Evolutionary conservation across 2,329 filamentous ascomycete species (phyloP), one percentile per base, ranked within the genome.

Genomic region (Blastomyces gilchristii): DNA sequence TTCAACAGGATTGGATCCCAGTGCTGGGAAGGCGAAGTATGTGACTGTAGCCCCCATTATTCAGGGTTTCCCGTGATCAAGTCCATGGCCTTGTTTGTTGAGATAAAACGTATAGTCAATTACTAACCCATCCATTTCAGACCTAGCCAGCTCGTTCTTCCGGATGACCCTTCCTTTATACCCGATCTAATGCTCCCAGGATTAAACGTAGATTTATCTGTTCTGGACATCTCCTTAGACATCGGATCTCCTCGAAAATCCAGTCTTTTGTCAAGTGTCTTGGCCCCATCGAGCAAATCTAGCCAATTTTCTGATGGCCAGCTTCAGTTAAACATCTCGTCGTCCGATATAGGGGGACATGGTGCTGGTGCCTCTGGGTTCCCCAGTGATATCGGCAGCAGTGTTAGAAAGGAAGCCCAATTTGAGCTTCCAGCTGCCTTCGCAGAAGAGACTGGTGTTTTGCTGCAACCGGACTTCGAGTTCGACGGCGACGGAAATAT

Each of bases 141-240:
- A 69, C 85, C 84, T 5, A 85, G 89, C 31, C 87, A 92, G 68
- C 85, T 97, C 63, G 79, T 91, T 2, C 80, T 97, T 1, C 80
- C 84, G 62, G 90, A 97, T 69, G 93, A 97, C 70, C 91, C 91
- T 0, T 82, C 84, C 52, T 97, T 97, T 71, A 76, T 89, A 11
- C 86, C 87, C 0, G 85, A 87, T 53, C 80, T 86, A 43, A 78
- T 80, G 43, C 78, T 91, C 34, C 84, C 86, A 1, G 78, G 82
- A 0, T 79, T 88, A 63, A 80, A 86, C 41, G 72, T 84, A 28
- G 80, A 84, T 59, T 70, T 86, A 18, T 75, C 76, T 12, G 72
- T 75, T 2, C 72, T 83, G 47, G 71, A 78, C 41, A 63, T 75
- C n/a, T 67, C 69, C 14, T 66, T 74, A 1, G 71, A 76, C 6